These are phyloP conservation scores for Microstegium vimineum DNA, from an alignment of 176 grass and related monocot species.

Conservation along the genomic window DNA sequence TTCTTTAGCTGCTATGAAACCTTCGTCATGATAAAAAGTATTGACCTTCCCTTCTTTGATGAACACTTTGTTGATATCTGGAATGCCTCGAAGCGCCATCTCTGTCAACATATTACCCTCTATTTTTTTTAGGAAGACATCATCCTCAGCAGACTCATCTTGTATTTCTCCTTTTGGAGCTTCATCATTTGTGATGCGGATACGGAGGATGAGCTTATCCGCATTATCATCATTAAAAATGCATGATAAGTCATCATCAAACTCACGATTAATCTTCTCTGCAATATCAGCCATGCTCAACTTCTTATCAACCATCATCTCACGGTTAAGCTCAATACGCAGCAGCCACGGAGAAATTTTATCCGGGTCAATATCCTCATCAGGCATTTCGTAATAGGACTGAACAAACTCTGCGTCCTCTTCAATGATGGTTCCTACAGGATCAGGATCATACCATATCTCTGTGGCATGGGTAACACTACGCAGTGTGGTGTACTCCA, in stretches of 20 bases:
- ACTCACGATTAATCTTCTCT: conserved; percentile 95
- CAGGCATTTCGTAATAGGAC: conserved; percentile 98
- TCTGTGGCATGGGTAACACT: conserved; percentile 99
- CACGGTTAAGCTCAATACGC: conserved; percentile 92
- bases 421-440: conserved; percentile 84
- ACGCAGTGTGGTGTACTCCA: conserved; percentile 92
- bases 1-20: conserved; percentile 75
- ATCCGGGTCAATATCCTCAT: conserved; percentile 87
- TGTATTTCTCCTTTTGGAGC: conserved; percentile 91
- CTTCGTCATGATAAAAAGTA: conserved; percentile 69
- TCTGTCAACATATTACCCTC: conserved; percentile 97
- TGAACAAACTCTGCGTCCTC: conserved; percentile 94
- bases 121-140: conserved; percentile 90
- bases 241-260: conserved; percentile 89
- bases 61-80: conserved; percentile 98
- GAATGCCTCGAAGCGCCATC: conserved; percentile 98
- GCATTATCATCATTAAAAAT: conserved; percentile 99
- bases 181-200: conserved; percentile 96
- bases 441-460: conserved; percentile 97
- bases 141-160: conserved; percentile 94
- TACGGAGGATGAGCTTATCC: conserved; percentile 95
- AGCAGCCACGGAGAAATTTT: conserved; percentile 95
- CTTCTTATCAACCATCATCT: conserved; percentile 99
- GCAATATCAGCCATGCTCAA: conserved; percentile 98
- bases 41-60: conserved; percentile 81